These are phyloP conservation scores for Aegilops speltoides DNA, from an alignment of 176 grass and related monocot genomes.

Conservation along the genomic window DNA sequence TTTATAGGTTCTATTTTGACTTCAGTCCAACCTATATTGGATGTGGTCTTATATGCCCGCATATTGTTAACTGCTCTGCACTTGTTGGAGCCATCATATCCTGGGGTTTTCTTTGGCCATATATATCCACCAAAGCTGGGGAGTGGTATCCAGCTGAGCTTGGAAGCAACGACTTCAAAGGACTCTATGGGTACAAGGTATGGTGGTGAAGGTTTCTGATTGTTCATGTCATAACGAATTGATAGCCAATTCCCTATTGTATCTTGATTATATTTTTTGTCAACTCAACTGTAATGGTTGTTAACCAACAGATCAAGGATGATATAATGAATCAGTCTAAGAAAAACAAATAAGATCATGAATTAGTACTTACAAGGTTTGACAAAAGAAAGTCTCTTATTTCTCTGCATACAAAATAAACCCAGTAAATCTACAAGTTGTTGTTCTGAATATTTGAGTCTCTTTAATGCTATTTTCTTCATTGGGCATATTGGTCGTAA, in stretches of 20 bases:
- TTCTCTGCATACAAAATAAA: not conserved
- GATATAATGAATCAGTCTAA: no score
- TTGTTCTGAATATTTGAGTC: no score
- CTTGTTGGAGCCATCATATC: slow-evolving; percentile 84
- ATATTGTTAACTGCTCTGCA: slow-evolving; percentile 87
- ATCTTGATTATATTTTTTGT: no score
- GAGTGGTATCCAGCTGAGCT: slow-evolving; percentile 80
- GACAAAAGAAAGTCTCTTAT: not conserved
- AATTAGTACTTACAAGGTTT: no score
- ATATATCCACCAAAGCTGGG: slow-evolving; percentile 69
- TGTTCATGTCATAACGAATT: not conserved
- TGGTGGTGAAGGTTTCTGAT: not conserved
- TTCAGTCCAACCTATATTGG: slow-evolving; percentile 92
- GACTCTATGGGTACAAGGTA: slow-evolving; percentile 90
- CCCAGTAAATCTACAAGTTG: not conserved
- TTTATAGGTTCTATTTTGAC: slow-evolving; percentile 89
- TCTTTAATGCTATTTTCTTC: not conserved
- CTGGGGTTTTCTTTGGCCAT: slow-evolving; percentile 90
- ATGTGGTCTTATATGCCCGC: slow-evolving; percentile 84
- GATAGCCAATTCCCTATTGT: no score
- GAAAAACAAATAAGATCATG: no score
- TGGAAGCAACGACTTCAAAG: slow-evolving; percentile 78
- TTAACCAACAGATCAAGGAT: no score
- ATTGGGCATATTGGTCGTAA: not conserved
- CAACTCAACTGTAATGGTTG: no score